A percentile compares a stretch with the other conserved stretches of the same genome.
phyloP scores from a whole-genome alignment of 1,284 basidiomycete species.

The Neotropicomus parvogracilis region DNA sequence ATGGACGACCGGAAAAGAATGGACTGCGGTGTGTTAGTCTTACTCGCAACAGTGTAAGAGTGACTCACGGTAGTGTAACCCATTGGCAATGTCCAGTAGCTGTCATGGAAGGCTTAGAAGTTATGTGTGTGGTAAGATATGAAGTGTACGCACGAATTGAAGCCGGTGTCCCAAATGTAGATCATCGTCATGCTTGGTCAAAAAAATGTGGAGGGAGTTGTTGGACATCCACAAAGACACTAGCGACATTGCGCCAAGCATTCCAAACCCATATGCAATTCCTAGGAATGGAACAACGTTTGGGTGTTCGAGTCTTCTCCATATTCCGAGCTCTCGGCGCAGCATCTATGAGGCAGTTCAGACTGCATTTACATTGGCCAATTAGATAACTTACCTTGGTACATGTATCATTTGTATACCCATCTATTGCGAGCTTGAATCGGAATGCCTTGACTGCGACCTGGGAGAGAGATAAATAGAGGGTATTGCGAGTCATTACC shows the following conservation, averaged over 20 bases:
- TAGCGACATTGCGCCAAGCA: slow-evolving; percentile 6
- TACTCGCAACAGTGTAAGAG: fast-evolving
- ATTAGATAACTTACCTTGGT: neutral
- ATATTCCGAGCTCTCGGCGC: neutral
- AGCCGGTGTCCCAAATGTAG: slow-evolving; percentile 8
- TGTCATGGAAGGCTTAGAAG: neutral
- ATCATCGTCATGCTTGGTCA: neutral
- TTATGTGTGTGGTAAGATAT: neutral
- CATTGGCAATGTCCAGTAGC: slow-evolving; percentile 11
- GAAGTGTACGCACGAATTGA: slow-evolving; percentile 9
- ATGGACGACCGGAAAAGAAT: slow-evolving; percentile 1
- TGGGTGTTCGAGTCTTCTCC: neutral
- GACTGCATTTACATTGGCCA: no score
- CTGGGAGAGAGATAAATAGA: neutral
- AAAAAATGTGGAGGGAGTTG: slow-evolving; percentile 8
- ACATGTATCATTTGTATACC: neutral
- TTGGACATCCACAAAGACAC: slow-evolving; percentile 23
- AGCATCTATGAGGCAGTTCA: neutral
- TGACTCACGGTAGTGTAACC: slow-evolving; percentile 17
- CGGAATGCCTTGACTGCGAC: slow-evolving; percentile 21
- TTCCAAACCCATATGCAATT: slow-evolving; percentile 17
- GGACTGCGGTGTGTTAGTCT: neutral
- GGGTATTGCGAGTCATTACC: no score
- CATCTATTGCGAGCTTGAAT: slow-evolving; percentile 1
- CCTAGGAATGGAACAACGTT: slow-evolving; percentile 23